Conservation (phyloP, 345 rosid genomes). For the Pugionium cornutum region DNA sequence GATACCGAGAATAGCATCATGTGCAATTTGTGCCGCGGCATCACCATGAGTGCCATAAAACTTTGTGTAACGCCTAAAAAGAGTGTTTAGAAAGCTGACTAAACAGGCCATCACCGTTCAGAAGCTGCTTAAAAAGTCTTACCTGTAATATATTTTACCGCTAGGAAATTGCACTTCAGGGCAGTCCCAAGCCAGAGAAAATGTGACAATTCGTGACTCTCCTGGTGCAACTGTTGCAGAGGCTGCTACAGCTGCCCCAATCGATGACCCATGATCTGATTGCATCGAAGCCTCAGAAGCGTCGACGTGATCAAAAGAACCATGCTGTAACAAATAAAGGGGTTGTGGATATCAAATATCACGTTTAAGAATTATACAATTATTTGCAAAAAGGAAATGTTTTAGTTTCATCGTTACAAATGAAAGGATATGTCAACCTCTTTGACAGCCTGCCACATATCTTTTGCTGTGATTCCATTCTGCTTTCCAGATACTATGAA, state of each 20-base stretch:
- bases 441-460: constrained; percentile 83
- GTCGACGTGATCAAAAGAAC: constrained; percentile 63
- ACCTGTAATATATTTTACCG: constrained; percentile 80
- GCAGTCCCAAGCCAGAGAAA: constrained; percentile 95
- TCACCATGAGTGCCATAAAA: constrained; percentile 72
- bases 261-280: constrained; percentile 76
- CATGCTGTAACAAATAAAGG: constrained; percentile 50
- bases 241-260: constrained; percentile 93
- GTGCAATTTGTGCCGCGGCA: constrained; percentile 78
- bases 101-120: not conserved
- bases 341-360: not conserved
- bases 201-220: constrained; percentile 56
- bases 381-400: not conserved
- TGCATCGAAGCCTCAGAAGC: constrained; percentile 45
- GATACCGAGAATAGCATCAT: constrained; percentile 79
- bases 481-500: constrained; percentile 71
- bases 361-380: not conserved
- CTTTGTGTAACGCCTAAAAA: constrained; percentile 77
- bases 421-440: constrained; percentile 48
- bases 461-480: constrained; percentile 69
- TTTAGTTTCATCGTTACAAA: not conserved
- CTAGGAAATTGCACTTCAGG: constrained; percentile 67
- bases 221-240: constrained; percentile 61
- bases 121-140: not conserved
- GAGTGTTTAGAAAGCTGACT: not conserved